phyloP scores from a whole-genome alignment of 2,329 filamentous ascomycete species.

The Myriosclerotinia duriaeana region DNA sequence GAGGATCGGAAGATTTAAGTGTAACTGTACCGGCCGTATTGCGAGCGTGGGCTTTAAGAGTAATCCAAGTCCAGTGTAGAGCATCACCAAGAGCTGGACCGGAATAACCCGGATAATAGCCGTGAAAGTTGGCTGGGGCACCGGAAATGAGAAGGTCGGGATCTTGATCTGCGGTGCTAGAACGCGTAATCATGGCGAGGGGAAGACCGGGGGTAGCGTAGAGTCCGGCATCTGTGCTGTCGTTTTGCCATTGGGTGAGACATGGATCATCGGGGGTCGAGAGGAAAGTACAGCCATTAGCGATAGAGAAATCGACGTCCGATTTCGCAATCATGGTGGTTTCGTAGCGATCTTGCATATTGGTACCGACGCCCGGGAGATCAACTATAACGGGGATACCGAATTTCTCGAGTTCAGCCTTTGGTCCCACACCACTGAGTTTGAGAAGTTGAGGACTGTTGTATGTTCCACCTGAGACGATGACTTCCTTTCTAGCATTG shows the following conservation, averaged over 20 bases:
- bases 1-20: conserved; percentile 60
- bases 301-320: conserved; percentile 43
- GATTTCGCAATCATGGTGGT: conserved; percentile 48
- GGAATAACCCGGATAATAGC: conserved; percentile 45
- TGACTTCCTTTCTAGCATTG: conserved; percentile 43
- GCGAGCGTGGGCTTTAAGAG: conserved; percentile 58
- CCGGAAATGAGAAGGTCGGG: conserved; percentile 28
- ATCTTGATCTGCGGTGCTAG: conserved; percentile 19
- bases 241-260: conserved; percentile 38
- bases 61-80: conserved; percentile 25
- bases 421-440: conserved; percentile 47
- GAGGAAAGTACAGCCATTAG: conserved; percentile 41
- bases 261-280: conserved; percentile 43
- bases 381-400: conserved; percentile 54
- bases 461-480: conserved; percentile 50
- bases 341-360: conserved; percentile 56
- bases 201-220: conserved; percentile 52
- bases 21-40: conserved; percentile 61
- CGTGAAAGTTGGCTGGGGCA: conserved; percentile 30
- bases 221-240: conserved; percentile 25
- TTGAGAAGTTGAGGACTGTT: conserved; percentile 50
- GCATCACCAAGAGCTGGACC: conserved; percentile 43
- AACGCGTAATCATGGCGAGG: conserved; percentile 33
- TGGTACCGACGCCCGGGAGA: conserved; percentile 61
- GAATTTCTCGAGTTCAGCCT: conserved; percentile 43